Conservation (phyloP, 305 asterid genomes). For the Fraxinus baroniana region DNA sequence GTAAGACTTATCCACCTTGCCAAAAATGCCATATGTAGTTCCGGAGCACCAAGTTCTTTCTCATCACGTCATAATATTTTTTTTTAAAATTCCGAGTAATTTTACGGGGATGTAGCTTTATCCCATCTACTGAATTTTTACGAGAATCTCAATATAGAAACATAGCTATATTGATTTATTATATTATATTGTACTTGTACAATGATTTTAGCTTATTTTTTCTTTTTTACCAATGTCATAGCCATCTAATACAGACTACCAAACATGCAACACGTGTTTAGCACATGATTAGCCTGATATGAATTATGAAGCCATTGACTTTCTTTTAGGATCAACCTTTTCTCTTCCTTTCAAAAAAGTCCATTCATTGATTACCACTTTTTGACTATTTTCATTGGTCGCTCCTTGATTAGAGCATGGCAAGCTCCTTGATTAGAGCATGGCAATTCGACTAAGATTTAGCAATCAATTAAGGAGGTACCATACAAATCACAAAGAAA, state of each 20-base stretch:
- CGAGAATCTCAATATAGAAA: neutral
- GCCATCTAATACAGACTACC: neutral
- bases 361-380: neutral
- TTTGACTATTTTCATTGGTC: neutral
- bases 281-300: neutral
- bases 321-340: neutral
- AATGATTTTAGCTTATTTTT: neutral
- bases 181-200: neutral
- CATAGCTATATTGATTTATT: neutral
- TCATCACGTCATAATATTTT: neutral
- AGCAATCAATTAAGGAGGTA: too few species aligned
- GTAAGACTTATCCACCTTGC: neutral
- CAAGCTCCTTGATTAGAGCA: too few species aligned
- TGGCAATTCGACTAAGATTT: too few species aligned
- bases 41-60: neutral
- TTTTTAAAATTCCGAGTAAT: neutral
- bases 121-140: neutral
- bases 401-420: too few species aligned
- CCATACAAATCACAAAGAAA: neutral
- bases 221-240: neutral
- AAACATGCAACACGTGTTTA: neutral
- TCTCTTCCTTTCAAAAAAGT: neutral
- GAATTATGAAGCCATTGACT: neutral
- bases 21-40: neutral
- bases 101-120: neutral